Percentiles rank a stretch among this genome's conserved stretches.
Evolutionary conservation across 2,329 filamentous ascomycete genomes (phyloP).

Genomic region (Polytolypa hystricis): DNA sequence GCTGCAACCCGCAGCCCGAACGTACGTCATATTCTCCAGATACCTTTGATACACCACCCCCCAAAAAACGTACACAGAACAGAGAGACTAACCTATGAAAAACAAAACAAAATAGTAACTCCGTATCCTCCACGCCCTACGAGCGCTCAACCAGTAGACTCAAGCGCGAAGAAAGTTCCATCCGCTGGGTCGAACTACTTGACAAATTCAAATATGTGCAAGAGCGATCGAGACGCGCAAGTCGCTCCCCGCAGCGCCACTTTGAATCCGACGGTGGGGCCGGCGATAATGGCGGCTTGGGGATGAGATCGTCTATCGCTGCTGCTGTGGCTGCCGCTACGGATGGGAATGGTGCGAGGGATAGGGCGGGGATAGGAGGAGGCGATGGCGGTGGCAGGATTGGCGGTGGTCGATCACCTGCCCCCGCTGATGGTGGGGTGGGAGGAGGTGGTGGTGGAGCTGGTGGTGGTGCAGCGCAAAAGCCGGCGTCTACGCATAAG

Average conservation of each 20-base stretch:
- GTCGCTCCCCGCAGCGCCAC: slow-evolving; percentile 40
- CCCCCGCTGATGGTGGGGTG: slow-evolving; percentile 24
- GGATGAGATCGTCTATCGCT: slow-evolving; percentile 22
- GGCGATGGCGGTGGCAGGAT: slow-evolving; percentile 14
- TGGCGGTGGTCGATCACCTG: neutral
- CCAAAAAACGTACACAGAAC: neutral
- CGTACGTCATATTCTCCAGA: slow-evolving; percentile 45
- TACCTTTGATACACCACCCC: neutral
- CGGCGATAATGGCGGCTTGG: no score
- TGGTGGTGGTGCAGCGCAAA: slow-evolving; percentile 11
- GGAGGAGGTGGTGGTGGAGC: slow-evolving; percentile 39
- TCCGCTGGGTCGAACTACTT: slow-evolving; percentile 83
- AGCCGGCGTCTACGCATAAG: slow-evolving; percentile 37
- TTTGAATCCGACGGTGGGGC: slow-evolving; percentile 41
- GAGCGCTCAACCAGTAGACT: slow-evolving; percentile 56
- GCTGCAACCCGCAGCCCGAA: slow-evolving; percentile 68
- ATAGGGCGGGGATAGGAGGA: slow-evolving; percentile 17
- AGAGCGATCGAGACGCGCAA: slow-evolving; percentile 65
- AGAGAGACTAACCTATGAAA: no score
- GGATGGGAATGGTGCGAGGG: slow-evolving; percentile 19
- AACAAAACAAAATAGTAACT: neutral
- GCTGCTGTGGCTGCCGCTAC: slow-evolving; percentile 21
- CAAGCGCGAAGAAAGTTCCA: slow-evolving; percentile 72
- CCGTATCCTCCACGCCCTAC: slow-evolving; percentile 38
- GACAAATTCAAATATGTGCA: slow-evolving; percentile 92